These are phyloP conservation scores for Akanthomyces uredinophilus DNA, from an alignment of 2,329 filamentous ascomycete species.

Conservation along the genomic window DNA sequence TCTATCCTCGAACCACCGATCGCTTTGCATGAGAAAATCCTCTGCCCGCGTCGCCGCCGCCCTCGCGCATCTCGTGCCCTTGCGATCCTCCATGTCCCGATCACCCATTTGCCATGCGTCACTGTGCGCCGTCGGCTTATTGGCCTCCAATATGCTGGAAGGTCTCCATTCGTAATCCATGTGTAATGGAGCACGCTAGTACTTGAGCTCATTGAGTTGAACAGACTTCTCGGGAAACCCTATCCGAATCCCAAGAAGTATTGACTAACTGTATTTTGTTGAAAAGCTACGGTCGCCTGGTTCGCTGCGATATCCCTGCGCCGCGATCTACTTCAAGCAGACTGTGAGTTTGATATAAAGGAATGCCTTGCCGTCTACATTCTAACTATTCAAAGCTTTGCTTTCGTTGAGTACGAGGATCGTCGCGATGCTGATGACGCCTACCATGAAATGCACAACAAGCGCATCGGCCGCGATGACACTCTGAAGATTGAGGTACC, in stretches of 20 bases:
- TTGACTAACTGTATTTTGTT: slow-evolving; percentile 41
- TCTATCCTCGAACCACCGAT: slow-evolving; percentile 26
- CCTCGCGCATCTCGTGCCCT: slow-evolving; percentile 3
- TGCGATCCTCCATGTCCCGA: slow-evolving; percentile 1
- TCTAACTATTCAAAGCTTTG: slow-evolving; percentile 57
- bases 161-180: neutral
- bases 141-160: neutral
- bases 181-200: slow-evolving; percentile 9
- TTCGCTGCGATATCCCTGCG: slow-evolving; percentile 96
- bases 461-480: slow-evolving; percentile 93
- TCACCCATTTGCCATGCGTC: neutral
- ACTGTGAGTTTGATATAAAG: slow-evolving; percentile 64
- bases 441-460: slow-evolving; percentile 99
- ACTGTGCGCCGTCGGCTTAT: neutral
- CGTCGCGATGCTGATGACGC: slow-evolving; percentile 97
- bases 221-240: slow-evolving; percentile 3
- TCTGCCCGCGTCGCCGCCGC: slow-evolving; percentile 19
- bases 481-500: slow-evolving; percentile 95
- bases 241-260: slow-evolving; percentile 23
- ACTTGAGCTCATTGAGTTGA: slow-evolving; percentile 9
- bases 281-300: slow-evolving; percentile 86
- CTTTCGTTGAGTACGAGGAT: slow-evolving; percentile 98
- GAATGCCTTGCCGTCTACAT: neutral
- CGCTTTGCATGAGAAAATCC: slow-evolving; percentile 33
- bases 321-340: slow-evolving; percentile 89